phyloP scores from a whole-genome alignment of 2,329 filamentous ascomycete genomes.

The Alternaria panax region DNA sequence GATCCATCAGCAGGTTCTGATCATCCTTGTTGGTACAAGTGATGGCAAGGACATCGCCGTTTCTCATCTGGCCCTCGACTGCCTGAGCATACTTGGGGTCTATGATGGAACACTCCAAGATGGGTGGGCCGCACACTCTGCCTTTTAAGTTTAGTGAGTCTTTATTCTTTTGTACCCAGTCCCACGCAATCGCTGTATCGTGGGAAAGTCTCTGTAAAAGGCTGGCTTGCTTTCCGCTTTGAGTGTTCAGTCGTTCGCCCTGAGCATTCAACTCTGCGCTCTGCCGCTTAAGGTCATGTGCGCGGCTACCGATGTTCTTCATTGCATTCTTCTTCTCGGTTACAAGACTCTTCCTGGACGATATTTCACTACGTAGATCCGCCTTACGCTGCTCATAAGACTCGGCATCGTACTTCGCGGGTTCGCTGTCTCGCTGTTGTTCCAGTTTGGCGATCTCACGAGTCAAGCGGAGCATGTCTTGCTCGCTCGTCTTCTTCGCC shows the following conservation, averaged over 20 bases:
- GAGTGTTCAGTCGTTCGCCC: conserved; percentile 35
- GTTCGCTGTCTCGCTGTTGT: conserved; percentile 67
- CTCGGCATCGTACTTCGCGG: conserved; percentile 71
- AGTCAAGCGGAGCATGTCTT: conserved; percentile 41
- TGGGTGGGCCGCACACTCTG: conserved; percentile 80
- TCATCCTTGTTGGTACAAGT: conserved; percentile 80
- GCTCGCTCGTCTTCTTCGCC: conserved; percentile 51
- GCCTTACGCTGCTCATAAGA: conserved; percentile 77
- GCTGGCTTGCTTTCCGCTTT: conserved; percentile 54
- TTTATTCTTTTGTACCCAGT: conserved; percentile 80
- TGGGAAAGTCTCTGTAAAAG: conserved; percentile 68
- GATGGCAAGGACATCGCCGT: conserved; percentile 66
- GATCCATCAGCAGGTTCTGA: conserved; percentile 73
- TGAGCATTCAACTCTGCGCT: conserved; percentile 34
- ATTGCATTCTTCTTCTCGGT: conserved; percentile 54
- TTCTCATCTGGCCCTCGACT: conserved; percentile 65
- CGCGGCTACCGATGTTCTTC: conserved; percentile 26
- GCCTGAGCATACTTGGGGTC: conserved; percentile 70
- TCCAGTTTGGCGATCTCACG: conserved; percentile 69
- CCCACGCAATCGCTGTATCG: conserved; percentile 75
- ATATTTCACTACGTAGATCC: conserved; percentile 59
- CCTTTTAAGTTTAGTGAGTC: conserved; percentile 68
- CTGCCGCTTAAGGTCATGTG: conserved; percentile 26
- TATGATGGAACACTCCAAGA: conserved; percentile 80
- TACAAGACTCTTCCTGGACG: conserved; percentile 58